Evolutionary conservation across 208 protist species (phyloP).

Genomic region (Crithidia acanthocephali): DNA sequence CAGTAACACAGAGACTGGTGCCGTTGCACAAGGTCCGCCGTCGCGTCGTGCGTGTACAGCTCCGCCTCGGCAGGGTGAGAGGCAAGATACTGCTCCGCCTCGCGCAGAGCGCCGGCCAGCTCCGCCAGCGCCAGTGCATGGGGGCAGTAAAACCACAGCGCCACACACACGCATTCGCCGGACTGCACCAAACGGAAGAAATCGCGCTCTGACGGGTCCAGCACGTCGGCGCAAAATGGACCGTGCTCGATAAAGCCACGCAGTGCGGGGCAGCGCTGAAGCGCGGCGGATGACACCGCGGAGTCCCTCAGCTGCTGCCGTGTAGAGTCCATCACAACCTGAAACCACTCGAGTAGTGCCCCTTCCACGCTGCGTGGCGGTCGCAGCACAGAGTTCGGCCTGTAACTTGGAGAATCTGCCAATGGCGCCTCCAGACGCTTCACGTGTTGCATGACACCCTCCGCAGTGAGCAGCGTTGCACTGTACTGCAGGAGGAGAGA

Average conservation of each 20-base stretch:
- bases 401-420: background rate
- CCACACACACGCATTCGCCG: constrained; percentile 48
- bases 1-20: constrained; percentile 37
- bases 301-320: background rate
- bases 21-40: background rate
- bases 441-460: constrained; percentile 54
- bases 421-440: constrained; percentile 11
- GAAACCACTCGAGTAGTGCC: constrained; percentile 35
- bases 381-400: background rate
- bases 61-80: background rate
- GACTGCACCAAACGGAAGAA: constrained; percentile 39
- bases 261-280: constrained; percentile 9
- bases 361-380: constrained; percentile 32
- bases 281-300: background rate
- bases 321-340: constrained; percentile 22
- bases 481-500: constrained; percentile 62
- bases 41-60: background rate
- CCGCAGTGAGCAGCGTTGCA: constrained; percentile 37
- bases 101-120: constrained; percentile 14
- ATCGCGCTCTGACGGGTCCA: constrained; percentile 28
- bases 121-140: constrained; percentile 35
- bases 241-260: constrained; percentile 18
- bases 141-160: constrained; percentile 69
- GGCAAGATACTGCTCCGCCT: background rate
- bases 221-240: constrained; percentile 25